Conservation (phyloP, 148 eudicot species). For the Nyssa sinensis region DNA sequence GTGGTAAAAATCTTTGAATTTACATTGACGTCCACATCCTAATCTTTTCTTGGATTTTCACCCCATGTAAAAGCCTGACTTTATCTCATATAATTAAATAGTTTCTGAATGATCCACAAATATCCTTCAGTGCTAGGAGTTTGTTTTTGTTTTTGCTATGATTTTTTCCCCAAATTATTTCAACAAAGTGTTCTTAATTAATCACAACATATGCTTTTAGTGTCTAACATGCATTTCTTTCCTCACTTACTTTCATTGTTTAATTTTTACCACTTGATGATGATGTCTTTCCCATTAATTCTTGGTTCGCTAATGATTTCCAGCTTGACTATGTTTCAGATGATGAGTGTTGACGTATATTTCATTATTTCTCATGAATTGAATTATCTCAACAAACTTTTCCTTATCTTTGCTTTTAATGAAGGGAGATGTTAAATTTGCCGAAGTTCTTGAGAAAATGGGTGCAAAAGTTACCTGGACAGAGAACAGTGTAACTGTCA, state of each 20-base stretch:
- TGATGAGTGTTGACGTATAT: not conserved
- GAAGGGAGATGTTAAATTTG: slow-evolving; percentile 96
- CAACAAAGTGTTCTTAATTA: not conserved
- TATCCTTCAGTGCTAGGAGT: too few relatives aligned
- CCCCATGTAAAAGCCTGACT: not conserved
- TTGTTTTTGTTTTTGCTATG: too few relatives aligned
- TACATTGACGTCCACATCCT: too few relatives aligned
- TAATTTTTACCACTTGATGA: not conserved
- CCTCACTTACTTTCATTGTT: not conserved
- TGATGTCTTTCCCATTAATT: not conserved
- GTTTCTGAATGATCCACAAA: not conserved
- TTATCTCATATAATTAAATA: not conserved
- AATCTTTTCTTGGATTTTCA: not conserved
- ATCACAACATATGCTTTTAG: not conserved
- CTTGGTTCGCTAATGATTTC: not conserved
- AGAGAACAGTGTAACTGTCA: slow-evolving; percentile 90
- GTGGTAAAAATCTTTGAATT: too few relatives aligned
- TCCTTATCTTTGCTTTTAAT: slow-evolving; percentile 10
- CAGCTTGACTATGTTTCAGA: not conserved
- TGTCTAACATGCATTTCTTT: not conserved
- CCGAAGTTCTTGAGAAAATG: slow-evolving; percentile 96
- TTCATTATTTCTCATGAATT: not conserved
- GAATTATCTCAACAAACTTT: slow-evolving; percentile 5
- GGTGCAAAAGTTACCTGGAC: slow-evolving; percentile 95
- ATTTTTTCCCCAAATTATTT: not conserved